A percentile compares a stretch with the other conserved stretches of the same genome.
These are phyloP conservation scores for Berberis vulgaris DNA, from an alignment of 164 flowering plant species.

Conservation along the genomic window DNA sequence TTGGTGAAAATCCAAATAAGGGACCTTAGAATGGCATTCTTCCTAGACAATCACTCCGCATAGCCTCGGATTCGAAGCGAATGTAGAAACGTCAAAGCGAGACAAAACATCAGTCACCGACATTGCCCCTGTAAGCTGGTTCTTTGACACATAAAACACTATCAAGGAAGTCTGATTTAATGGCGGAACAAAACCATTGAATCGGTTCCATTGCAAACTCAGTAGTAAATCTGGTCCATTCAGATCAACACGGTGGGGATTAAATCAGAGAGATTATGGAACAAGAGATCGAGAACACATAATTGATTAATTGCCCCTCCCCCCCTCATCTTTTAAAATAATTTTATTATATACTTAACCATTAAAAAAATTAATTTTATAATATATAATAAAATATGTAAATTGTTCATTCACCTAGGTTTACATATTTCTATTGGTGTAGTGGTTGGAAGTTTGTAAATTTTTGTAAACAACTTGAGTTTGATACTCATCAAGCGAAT, in stretches of 20 bases:
- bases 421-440: too few species aligned
- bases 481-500: too few species aligned
- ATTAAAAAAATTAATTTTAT: too few species aligned
- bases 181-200: constrained; percentile 62
- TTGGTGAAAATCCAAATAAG: constrained; percentile 37
- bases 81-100: constrained; percentile 36
- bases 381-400: too few species aligned
- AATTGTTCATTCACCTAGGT: too few species aligned
- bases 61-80: constrained; percentile 48
- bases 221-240: constrained; percentile 47
- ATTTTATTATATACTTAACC: too few species aligned
- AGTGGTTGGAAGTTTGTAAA: too few species aligned
- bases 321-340: too few species aligned
- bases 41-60: constrained; percentile 66
- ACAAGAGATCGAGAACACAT: constrained; percentile 55
- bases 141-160: constrained; percentile 58
- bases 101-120: constrained; percentile 51
- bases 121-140: constrained; percentile 53
- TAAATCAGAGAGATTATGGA: constrained; percentile 48
- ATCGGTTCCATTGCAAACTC: constrained; percentile 49
- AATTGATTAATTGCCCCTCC: constrained; percentile 68
- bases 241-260: constrained; percentile 34
- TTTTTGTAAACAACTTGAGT: too few species aligned
- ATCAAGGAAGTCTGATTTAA: constrained; percentile 58
- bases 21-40: constrained; percentile 36